Evolutionary conservation across 371 early-diverging fungal genomes (phyloP).

Genomic region (Mortierella polycephala): DNA sequence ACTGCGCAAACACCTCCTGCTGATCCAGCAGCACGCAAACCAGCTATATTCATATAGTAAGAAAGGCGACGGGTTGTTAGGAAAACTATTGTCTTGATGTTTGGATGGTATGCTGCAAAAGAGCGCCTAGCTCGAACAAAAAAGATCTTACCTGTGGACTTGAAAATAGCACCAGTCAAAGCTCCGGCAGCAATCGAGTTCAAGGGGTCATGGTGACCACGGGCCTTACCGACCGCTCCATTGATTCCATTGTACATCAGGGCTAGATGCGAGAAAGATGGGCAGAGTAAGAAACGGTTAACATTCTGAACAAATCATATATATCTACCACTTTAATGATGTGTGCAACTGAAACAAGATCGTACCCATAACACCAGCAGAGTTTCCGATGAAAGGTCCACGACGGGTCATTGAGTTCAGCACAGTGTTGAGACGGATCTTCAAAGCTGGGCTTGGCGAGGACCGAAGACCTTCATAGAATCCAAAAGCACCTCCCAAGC

Average conservation of each 20-base stretch:
- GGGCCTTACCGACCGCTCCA: conserved; percentile 69
- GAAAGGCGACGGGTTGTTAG: background rate
- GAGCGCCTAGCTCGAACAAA: background rate
- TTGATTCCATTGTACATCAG: conserved; percentile 71
- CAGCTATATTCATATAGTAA: conserved; percentile 12
- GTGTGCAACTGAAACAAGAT: background rate
- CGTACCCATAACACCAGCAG: conserved; percentile 77
- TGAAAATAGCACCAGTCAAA: conserved; percentile 82
- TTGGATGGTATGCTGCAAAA: background rate
- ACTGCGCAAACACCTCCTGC: conserved; percentile 68
- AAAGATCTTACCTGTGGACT: conserved; percentile 63
- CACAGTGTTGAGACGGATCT: conserved; percentile 84
- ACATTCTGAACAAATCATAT: no score
- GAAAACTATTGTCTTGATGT: background rate
- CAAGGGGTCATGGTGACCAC: conserved; percentile 74
- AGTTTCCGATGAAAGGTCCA: conserved; percentile 89
- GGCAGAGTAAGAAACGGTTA: no score
- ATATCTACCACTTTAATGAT: no score
- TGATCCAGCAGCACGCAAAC: conserved; percentile 61
- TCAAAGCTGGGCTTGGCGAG: conserved; percentile 68
- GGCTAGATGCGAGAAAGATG: background rate
- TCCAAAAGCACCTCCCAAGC: conserved; percentile 86
- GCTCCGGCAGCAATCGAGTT: conserved; percentile 81
- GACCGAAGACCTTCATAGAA: conserved; percentile 81
- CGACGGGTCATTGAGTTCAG: conserved; percentile 87